Evolutionary conservation across 208 protist genomes (phyloP).

Genomic region (Acanthamoeba lenticulata): DNA sequence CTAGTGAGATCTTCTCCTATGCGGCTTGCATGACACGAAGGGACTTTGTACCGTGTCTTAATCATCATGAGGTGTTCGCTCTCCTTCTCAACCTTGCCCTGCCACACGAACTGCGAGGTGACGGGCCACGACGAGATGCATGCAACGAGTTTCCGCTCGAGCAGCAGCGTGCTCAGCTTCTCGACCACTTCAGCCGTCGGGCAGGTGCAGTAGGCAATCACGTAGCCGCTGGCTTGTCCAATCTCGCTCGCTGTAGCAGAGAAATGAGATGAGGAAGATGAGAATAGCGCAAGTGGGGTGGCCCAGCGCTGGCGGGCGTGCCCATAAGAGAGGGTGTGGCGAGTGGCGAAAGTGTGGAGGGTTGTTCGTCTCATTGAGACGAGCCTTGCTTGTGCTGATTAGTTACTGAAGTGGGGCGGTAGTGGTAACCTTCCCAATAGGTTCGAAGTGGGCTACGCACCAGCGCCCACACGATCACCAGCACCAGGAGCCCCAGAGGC

Average conservation of each 20-base stretch:
- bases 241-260: no score
- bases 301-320: neutral
- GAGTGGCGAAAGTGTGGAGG: neutral
- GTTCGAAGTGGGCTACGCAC: neutral
- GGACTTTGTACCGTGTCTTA: neutral
- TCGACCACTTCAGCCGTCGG: neutral
- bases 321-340: neutral
- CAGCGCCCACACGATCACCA: neutral
- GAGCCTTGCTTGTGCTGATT: neutral
- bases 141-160: neutral
- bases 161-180: neutral
- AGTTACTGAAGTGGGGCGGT: neutral
- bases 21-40: no score
- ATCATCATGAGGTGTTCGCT: constrained; percentile 39
- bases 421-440: no score
- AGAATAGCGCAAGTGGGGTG: no score
- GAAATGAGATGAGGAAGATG: no score
- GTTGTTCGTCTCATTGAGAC: no score
- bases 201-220: neutral
- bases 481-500: neutral
- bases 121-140: neutral
- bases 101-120: neutral
- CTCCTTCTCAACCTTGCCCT: neutral
- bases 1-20: no score
- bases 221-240: neutral